These are phyloP conservation scores for Suhomyces wounanorum DNA, from an alignment of 1,139 yeast genomes.

Conservation along the genomic window DNA sequence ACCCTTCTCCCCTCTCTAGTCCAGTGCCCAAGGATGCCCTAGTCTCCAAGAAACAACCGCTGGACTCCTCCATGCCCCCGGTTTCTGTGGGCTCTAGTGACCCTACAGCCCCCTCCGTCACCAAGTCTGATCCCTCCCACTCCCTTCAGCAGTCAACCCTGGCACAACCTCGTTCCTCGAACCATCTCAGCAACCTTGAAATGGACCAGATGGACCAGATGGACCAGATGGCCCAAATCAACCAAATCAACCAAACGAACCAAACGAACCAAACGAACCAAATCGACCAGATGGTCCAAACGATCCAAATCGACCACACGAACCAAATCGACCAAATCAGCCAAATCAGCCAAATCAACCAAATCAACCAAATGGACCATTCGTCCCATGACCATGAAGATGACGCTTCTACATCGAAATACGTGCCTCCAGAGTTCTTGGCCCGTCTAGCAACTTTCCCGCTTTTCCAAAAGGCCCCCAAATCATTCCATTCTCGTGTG, in stretches of 20 bases:
- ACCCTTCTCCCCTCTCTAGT: slow-evolving; percentile 15
- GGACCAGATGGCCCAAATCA: too few species aligned
- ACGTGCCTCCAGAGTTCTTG: slow-evolving; percentile 55
- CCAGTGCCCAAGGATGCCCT: slow-evolving; percentile 5
- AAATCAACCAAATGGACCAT: slow-evolving; percentile 11
- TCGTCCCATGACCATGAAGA: slow-evolving; percentile 9
- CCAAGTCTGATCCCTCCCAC: background rate
- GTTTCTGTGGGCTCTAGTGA: background rate
- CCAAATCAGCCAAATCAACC: too few species aligned
- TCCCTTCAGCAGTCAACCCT: background rate
- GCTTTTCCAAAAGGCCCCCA: slow-evolving; percentile 65
- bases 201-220: slow-evolving; percentile 7
- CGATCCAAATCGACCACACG: slow-evolving; percentile 2
- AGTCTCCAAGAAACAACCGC: background rate
- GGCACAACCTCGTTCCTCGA: background rate
- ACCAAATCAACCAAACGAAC: slow-evolving; percentile 7
- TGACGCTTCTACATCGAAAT: slow-evolving; percentile 8
- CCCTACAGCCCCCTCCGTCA: background rate
- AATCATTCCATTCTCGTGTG: slow-evolving; percentile 58
- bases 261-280: background rate
- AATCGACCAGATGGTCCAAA: slow-evolving; percentile 3
- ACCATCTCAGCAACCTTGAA: background rate
- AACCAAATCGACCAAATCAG: slow-evolving; percentile 1
- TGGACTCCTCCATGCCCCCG: background rate
- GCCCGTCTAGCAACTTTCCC: slow-evolving; percentile 59